Evolutionary conservation across 306 rosid genomes (phyloP).

Genomic region (Lotus japonicus): DNA sequence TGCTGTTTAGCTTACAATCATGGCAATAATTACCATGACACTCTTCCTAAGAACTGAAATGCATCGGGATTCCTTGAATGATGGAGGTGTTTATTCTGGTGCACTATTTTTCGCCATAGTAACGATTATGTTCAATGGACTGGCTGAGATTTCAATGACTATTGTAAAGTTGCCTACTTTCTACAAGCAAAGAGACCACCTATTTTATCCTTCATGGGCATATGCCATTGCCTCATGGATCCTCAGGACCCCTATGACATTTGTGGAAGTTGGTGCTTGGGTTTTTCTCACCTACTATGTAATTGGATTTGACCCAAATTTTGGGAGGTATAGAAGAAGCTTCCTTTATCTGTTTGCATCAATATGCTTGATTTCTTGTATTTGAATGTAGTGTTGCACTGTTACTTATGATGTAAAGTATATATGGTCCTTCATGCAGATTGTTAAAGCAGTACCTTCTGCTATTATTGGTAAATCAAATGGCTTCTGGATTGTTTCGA

Average conservation of each 20-base stretch:
- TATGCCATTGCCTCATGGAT: slow-evolving; percentile 58
- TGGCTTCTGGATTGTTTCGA: slow-evolving; percentile 51
- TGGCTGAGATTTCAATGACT: slow-evolving; percentile 42
- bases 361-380: not conserved
- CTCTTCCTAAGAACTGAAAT: slow-evolving; percentile 39
- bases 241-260: slow-evolving; percentile 35
- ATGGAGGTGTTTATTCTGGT: slow-evolving; percentile 41
- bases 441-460: slow-evolving; percentile 37
- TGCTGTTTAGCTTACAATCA: slow-evolving; percentile 17
- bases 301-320: slow-evolving; percentile 52
- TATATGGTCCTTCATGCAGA: slow-evolving; percentile 20
- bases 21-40: slow-evolving; percentile 40
- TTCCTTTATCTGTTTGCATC: not conserved
- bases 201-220: slow-evolving; percentile 59
- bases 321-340: slow-evolving; percentile 32
- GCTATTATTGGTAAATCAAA: slow-evolving; percentile 31
- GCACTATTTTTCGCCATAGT: slow-evolving; percentile 41
- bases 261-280: slow-evolving; percentile 47
- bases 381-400: not conserved
- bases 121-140: slow-evolving; percentile 45
- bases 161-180: slow-evolving; percentile 51
- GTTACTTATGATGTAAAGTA: not conserved
- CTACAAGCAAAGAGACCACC: slow-evolving; percentile 58
- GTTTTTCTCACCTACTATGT: slow-evolving; percentile 47
- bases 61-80: slow-evolving; percentile 32